These are phyloP conservation scores for Fusarium cicatricum DNA, from an alignment of 2,329 filamentous ascomycete species.

Conservation along the genomic window DNA sequence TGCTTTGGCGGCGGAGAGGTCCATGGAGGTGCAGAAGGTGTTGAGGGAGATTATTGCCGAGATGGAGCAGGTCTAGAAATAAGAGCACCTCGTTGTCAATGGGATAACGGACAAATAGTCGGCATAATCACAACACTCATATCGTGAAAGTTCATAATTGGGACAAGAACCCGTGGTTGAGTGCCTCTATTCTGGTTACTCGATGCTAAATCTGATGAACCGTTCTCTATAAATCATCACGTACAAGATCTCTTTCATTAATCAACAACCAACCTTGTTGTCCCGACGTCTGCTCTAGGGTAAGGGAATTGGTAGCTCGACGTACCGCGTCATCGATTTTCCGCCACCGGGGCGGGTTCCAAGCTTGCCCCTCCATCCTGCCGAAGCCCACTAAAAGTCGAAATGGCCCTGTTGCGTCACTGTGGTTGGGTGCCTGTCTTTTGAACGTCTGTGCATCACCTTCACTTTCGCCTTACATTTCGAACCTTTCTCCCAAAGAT, in stretches of 20 bases:
- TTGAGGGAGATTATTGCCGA: slow-evolving; percentile 50
- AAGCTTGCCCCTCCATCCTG: slow-evolving; percentile 23
- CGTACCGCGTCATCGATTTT: slow-evolving; percentile 38
- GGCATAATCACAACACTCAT: too few relatives aligned
- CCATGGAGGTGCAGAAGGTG: slow-evolving; percentile 55
- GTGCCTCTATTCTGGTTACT: too few relatives aligned
- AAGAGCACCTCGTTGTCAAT: not conserved
- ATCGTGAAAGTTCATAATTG: too few relatives aligned
- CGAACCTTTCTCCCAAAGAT: slow-evolving; percentile 1
- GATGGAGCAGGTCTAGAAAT: slow-evolving; percentile 30
- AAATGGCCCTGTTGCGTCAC: slow-evolving; percentile 44
- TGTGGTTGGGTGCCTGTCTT: slow-evolving; percentile 44
- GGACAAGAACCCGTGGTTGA: too few relatives aligned
- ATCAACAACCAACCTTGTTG: too few relatives aligned
- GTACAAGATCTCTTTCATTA: too few relatives aligned
- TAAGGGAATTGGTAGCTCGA: not conserved
- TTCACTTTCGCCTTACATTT: slow-evolving; percentile 13
- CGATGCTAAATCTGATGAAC: too few relatives aligned
- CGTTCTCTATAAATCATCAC: too few relatives aligned
- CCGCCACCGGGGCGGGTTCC: slow-evolving; percentile 29
- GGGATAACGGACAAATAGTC: too few relatives aligned
- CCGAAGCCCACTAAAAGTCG: slow-evolving; percentile 20
- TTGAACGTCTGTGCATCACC: slow-evolving; percentile 37
- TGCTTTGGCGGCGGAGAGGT: slow-evolving; percentile 53
- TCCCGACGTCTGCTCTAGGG: slow-evolving; percentile 4